Base-by-base conservation (phyloP, 352 stramenopile genomes). In the Globisporangium polare region DNA sequence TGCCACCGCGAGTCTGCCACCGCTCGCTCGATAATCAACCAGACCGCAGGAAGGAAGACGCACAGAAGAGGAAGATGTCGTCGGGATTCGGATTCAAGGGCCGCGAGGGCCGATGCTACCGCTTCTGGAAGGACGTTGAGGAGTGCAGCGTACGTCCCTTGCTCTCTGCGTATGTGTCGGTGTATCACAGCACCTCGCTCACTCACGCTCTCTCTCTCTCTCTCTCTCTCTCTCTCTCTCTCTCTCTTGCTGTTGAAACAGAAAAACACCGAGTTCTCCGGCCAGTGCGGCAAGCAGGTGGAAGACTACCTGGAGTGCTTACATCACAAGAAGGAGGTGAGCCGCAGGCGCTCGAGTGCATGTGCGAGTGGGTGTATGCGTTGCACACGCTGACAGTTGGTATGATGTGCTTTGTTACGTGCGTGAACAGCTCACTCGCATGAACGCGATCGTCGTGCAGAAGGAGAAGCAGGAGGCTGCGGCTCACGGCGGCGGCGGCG, bases 251-350 rank as follows among this genome's bases (percentile, higher is more conserved):
- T 46, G 4, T 27, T 15, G 5, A 35, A 60, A 51, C 71, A 95
- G 87, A 94, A 86, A 69, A 79, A 96, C 72, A 89, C 84, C 58
- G 83, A 90, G 68, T 68, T 77, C 52, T 73, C 88, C 62, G 86
- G 87, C 63, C 71, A 89, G 64, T 97, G 88, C 71, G 75, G 69
- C 71, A 80, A 90, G 77, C 71, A 93, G 69, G 86, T 95, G 17
- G 89, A 98, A 62, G 94, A 98, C 79, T 98, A 98, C 68, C 82
- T 98, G 56, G 94, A 98, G 75, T 98, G 94, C 65, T 75, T 98
- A 59, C 94, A 98, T 75, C 88, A 96, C 77, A 95, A 89, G 77
- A 98, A 98, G 74, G 92, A 98, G 82, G 87, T 96, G 65, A 47
- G 65, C 27, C n/a, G 1, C 18, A 53, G 9, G 20, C 52, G 26